These are phyloP conservation scores for Ramularia collo-cygni DNA, from an alignment of 2,329 filamentous ascomycete species.

Conservation along the genomic window DNA sequence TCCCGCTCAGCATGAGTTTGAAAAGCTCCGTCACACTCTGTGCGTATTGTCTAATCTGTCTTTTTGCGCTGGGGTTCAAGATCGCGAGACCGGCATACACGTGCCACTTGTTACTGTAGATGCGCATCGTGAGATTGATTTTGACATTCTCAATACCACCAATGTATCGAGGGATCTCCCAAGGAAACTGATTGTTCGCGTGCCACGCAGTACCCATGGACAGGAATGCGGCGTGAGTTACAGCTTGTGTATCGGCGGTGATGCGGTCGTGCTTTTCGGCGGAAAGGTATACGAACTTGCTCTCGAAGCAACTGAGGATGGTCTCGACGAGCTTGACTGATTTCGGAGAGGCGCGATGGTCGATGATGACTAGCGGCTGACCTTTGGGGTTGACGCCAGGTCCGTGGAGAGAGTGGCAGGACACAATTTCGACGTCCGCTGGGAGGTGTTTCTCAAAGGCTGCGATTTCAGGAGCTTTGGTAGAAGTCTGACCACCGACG, in stretches of 20 bases:
- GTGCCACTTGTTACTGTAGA: constrained; percentile 99
- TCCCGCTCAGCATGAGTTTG: constrained; percentile 91
- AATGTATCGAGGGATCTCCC: constrained; percentile 92
- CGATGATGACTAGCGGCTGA: constrained; percentile 88
- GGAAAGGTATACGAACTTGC: constrained; percentile 80
- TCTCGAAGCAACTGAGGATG: constrained; percentile 75
- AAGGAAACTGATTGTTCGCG: constrained; percentile 90
- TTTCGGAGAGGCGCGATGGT: constrained; percentile 75
- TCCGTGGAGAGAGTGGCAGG: constrained; percentile 93
- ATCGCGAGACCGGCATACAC: constrained; percentile 97
- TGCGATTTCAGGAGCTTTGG: constrained; percentile 91
- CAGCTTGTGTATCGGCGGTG: constrained; percentile 95
- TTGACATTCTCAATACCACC: constrained; percentile 99
- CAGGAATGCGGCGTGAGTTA: constrained; percentile 94
- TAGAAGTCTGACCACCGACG: constrained; percentile 95
- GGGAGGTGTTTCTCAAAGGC: constrained; percentile 89
- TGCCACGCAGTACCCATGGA: constrained; percentile 97
- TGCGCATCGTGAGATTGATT: constrained; percentile 94
- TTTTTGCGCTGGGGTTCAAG: constrained; percentile 83
- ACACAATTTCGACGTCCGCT: constrained; percentile 82
- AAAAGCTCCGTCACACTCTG: constrained; percentile 87
- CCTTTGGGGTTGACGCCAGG: constrained; percentile 81
- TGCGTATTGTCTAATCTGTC: constrained; percentile 92
- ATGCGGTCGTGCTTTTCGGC: constrained; percentile 90
- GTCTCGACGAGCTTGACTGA: constrained; percentile 72